Percentiles rank a stretch among this genome's conserved stretches.
Evolutionary conservation across 176 grass and related monocot species (phyloP).

Genomic region (Cymbopogon citratus): DNA sequence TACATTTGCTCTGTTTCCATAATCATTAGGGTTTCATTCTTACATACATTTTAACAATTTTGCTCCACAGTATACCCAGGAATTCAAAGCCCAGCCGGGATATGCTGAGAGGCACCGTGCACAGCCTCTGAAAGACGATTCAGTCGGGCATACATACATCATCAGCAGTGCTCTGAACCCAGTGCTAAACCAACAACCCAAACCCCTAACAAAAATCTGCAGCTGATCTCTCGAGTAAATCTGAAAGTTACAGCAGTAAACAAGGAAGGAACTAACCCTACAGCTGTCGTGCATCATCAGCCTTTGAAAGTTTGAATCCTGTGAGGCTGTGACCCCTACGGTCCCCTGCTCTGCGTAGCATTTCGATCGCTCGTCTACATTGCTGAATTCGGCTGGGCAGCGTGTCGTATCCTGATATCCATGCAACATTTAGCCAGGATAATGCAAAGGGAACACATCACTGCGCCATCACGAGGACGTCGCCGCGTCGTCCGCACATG

Average conservation of each 20-base stretch:
- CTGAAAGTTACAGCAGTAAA: neutral
- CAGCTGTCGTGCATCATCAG: neutral
- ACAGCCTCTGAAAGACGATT: neutral
- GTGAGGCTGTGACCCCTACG: neutral
- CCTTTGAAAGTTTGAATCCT: neutral
- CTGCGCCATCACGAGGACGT: neutral
- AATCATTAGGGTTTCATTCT: neutral
- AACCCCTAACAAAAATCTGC: neutral
- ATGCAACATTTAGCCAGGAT: neutral
- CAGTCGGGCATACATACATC: neutral
- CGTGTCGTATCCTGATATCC: neutral
- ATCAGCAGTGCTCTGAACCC: neutral
- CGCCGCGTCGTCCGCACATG: neutral
- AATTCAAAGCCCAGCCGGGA: neutral
- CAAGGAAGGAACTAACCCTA: neutral
- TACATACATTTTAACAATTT: neutral
- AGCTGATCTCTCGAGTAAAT: neutral
- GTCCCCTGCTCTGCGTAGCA: neutral
- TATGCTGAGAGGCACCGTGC: neutral
- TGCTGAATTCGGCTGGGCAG: neutral
- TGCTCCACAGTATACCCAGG: neutral
- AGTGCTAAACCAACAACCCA: neutral
- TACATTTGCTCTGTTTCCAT: neutral
- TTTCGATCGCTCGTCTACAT: neutral
- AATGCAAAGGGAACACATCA: neutral